Evolutionary conservation across 129 eudicot species (phyloP), one percentile per base, ranked within the genome.

Genomic region (Sambucus nigra): DNA sequence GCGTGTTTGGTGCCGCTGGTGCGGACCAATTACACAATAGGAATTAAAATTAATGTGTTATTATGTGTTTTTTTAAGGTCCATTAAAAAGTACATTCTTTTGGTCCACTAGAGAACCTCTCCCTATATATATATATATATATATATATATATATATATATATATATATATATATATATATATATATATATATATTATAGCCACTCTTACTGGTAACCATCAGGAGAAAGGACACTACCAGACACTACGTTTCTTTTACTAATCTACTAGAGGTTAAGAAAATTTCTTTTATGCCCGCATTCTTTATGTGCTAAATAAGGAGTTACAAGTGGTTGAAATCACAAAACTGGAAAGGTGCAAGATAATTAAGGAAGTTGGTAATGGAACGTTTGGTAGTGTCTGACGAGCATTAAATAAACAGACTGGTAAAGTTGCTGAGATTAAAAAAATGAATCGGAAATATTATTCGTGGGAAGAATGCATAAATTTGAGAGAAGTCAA

Each of bases 401-500:
- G 99, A 95, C 75, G 87, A 60, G 99, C 95, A 14, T 70, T 86
- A 65, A 79, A 72, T 69, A 91, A 82, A 73, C 94, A 91, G 67
- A 82, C 75, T 56, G 94, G 94, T 67, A 95, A 91, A 85, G 86
- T 85, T 73, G 99, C 86, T 60, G 99, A 96, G 15, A 71, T 92
- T n/a, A 92, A 92, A 63, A 86, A 86, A 75, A 86, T 92, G 94
- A 92, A 92, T 87, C 80, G 76, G 63, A 92, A 86, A 52, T 92
- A 92, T 72, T 86, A 77, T 75, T 80, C 99, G 13, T 92, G 96
- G 99, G 99, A 92, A 70, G 99, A 92, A 69, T 92, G 99, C 79
- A 75, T 92, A 53, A 92, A 86, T 63, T 67, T 92, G 66, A 82
- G 99, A 82, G 99, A 92, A 92, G 99, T 92, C 31, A 92, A 92